phyloP scores from a whole-genome alignment of 2,329 filamentous ascomycete species.

The Sporothrix inflata region DNA sequence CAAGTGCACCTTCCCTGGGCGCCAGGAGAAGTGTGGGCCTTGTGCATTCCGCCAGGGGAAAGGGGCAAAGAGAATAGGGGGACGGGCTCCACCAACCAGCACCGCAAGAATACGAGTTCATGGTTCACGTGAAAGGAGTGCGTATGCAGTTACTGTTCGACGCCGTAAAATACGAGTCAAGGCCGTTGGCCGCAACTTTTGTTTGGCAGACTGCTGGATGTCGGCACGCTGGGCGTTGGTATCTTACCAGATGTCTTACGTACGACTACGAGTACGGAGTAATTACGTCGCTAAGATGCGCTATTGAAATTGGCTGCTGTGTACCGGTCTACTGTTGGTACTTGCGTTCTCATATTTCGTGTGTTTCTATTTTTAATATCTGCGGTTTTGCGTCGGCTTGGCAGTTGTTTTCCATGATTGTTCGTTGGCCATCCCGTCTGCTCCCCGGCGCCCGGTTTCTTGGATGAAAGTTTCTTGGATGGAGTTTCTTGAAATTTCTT shows the following conservation, averaged over 20 bases:
- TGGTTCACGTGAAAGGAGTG: neutral
- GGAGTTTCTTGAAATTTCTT: neutral
- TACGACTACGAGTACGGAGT: neutral
- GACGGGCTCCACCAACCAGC: neutral
- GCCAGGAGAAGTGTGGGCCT: neutral
- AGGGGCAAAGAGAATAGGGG: neutral
- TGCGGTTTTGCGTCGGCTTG: neutral
- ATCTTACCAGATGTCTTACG: too few relatives aligned
- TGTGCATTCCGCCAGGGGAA: neutral
- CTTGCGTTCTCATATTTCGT: neutral
- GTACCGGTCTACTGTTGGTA: neutral
- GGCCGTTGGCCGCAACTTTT: neutral
- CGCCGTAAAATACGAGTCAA: neutral
- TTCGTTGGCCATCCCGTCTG: neutral
- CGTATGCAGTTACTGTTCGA: neutral
- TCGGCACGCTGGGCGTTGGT: too few relatives aligned
- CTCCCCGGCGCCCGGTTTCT: neutral
- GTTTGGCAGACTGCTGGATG: neutral
- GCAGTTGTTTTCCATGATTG: conserved; percentile 1
- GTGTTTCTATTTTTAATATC: conserved; percentile 2
- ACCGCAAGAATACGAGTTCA: neutral
- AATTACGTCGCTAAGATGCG: neutral
- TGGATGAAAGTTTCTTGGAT: neutral
- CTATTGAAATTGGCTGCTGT: neutral
- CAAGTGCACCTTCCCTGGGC: neutral